These are phyloP conservation scores for Akanthomyces lecanii DNA, from an alignment of 2,329 filamentous ascomycete genomes.

Conservation along the genomic window DNA sequence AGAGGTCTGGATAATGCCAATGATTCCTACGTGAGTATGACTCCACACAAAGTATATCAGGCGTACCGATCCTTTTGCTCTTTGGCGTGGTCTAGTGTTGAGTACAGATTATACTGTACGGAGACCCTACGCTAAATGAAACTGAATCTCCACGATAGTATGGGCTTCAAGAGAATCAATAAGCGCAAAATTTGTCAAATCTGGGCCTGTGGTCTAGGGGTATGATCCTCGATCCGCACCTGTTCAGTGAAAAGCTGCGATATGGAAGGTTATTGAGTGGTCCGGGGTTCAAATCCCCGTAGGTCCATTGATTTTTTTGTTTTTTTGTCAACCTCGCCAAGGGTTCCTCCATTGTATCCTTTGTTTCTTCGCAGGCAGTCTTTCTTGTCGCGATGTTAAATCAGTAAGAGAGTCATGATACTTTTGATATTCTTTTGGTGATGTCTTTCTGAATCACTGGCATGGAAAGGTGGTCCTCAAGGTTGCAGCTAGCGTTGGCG, in stretches of 20 bases:
- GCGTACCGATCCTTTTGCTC: too few species aligned
- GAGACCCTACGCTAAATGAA: too few species aligned
- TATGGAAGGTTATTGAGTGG: slow-evolving; percentile 2
- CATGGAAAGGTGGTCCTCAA: background rate
- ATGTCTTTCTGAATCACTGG: background rate
- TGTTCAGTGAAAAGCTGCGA: background rate
- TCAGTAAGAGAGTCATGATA: too few species aligned
- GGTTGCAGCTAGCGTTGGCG: background rate
- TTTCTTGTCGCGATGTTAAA: too few species aligned
- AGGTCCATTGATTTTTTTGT: slow-evolving; percentile 1
- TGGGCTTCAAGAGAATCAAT: background rate
- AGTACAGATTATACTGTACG: too few species aligned
- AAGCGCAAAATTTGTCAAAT: background rate
- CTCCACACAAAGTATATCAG: too few species aligned
- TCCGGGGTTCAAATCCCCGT: slow-evolving; percentile 15
- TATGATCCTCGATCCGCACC: slow-evolving; percentile 13
- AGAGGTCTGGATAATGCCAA: too few species aligned
- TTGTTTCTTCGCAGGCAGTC: background rate
- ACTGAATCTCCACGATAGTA: too few species aligned
- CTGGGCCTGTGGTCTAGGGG: slow-evolving; percentile 14
- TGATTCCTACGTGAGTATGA: too few species aligned
- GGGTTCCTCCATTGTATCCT: background rate
- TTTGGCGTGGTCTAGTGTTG: too few species aligned
- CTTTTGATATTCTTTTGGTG: too few species aligned
- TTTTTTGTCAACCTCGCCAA: background rate